Base-by-base conservation (phyloP, 1,284 basidiomycete genomes). In the Lentinula novae-zelandiae region DNA sequence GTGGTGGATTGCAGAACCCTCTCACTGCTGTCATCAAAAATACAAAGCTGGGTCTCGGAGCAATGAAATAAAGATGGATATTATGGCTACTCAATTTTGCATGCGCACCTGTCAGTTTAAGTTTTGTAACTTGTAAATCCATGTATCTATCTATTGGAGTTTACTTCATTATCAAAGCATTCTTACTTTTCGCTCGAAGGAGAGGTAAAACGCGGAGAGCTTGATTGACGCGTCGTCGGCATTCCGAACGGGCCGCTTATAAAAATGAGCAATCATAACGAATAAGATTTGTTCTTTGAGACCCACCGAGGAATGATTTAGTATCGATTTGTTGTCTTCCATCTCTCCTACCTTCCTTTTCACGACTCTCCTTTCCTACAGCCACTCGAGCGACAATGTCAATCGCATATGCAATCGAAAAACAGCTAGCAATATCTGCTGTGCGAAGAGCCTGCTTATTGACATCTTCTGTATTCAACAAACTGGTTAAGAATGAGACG, bases 381-480 rank as follows among this genome's bases (percentile, higher is more conserved):
- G 1, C 22, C 22, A 22, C 2, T 22, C 2, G 2, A 22, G 20
- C 10, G 15, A 13, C 15, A 20, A 49, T 49, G 48, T 56, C 54
- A 13, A 39, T 56, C 20, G 40, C 58, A 53, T 59, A 42, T 22
- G 73, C 79, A 9, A 67, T 75, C 31, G 89, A 90, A 70, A 84
- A 83, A 65, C 78, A 85, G 67, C 81, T 96, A 57, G 96, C 94
- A 6, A 78, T 98, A 61, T 83, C 89, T n/a, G 94, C 96, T 1
- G 96, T 99, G 39, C 83, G 92, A 27, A 79, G 95, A 50, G 96
- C 96, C 7, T 96, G 92, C 71, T 76, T 82, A 34, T 82, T 95
- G 58, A 95, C 97, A 0, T 85, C 88, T 15, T 85, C 88, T 6
- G 93, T 98, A 13, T 98, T 98, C 76, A 88, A 92, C 69, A 89